phyloP scores from a whole-genome alignment of 768 basidiomycete genomes.

The Termitomyces bulborhizus region DNA sequence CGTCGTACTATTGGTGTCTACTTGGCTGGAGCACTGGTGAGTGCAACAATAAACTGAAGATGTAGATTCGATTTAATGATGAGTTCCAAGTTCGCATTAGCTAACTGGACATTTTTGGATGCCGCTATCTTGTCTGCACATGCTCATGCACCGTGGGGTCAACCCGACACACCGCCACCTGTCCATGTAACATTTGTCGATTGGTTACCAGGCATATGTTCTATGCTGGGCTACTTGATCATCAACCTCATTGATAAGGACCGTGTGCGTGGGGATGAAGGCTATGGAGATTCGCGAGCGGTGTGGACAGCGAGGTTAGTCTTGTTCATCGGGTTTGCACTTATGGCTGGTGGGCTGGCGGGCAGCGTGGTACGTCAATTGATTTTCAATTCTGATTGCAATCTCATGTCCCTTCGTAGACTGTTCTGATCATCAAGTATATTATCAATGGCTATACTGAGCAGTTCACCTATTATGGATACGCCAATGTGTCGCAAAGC shows the following conservation, averaged over 20 bases:
- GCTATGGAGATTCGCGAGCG: constrained; percentile 73
- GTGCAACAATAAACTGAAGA: constrained; percentile 24
- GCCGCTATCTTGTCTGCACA: constrained; percentile 88
- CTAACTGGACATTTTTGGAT: constrained; percentile 93
- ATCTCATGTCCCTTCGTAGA: constrained; percentile 37
- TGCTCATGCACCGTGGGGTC: constrained; percentile 67
- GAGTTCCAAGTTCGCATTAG: constrained; percentile 76
- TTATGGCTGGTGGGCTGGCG: constrained; percentile 98
- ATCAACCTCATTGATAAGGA: constrained; percentile 96
- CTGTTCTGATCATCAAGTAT: constrained; percentile 88
- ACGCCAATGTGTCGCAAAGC: constrained; percentile 94
- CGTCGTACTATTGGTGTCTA: constrained; percentile 84
- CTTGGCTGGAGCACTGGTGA: constrained; percentile 83
- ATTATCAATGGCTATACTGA: constrained; percentile 65
- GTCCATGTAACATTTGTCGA: constrained; percentile 88
- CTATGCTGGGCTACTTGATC: constrained; percentile 86
- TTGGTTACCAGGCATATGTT: constrained; percentile 96
- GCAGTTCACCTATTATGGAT: constrained; percentile 85
- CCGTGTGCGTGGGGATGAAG: constrained; percentile 71
- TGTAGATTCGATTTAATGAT: not conserved
- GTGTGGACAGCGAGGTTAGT: constrained; percentile 91
- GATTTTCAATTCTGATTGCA: not conserved
- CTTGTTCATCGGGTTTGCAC: constrained; percentile 90
- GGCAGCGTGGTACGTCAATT: constrained; percentile 79
- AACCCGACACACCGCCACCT: constrained; percentile 53